Conservation (phyloP, 164 flowering plant genomes). For the Liriodendron chinense region DNA sequence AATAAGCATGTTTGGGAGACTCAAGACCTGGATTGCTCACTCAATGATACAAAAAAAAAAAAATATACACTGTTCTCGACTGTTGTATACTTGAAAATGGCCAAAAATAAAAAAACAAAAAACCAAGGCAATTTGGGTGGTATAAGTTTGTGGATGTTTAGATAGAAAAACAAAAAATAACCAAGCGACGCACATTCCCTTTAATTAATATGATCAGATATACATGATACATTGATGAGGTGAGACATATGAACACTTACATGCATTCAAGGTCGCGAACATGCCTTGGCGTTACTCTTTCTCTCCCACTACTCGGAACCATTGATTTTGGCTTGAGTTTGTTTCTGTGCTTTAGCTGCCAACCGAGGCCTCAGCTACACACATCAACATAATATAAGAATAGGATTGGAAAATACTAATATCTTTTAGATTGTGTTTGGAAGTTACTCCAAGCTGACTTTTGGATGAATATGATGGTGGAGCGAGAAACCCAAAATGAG, state of each 20-base stretch:
- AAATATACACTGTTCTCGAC: neutral
- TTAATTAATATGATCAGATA: neutral
- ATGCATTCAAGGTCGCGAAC: slow-evolving; percentile 2
- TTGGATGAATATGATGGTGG: neutral
- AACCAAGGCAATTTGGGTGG: neutral
- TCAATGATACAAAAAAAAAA: neutral
- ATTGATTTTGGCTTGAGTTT: slow-evolving; percentile 9
- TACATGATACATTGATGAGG: slow-evolving; percentile 11
- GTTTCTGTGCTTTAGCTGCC: slow-evolving; percentile 36
- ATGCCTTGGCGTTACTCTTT: neutral
- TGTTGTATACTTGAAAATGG: neutral
- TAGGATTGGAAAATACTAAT: neutral
- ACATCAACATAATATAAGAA: slow-evolving; percentile 4
- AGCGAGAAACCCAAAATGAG: neutral
- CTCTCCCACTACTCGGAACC: slow-evolving; percentile 1
- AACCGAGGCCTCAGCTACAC: slow-evolving; percentile 44
- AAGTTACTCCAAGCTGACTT: neutral
- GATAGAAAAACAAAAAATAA: neutral
- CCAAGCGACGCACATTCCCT: neutral
- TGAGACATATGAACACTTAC: slow-evolving; percentile 1
- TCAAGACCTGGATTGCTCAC: neutral
- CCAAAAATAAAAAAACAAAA: neutral
- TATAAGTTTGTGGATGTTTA: neutral
- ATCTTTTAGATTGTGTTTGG: neutral
- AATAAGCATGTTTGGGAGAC: neutral